These are phyloP conservation scores for Euphorbia neoarborescens DNA, from an alignment of 441 rosid genomes.

Conservation along the genomic window DNA sequence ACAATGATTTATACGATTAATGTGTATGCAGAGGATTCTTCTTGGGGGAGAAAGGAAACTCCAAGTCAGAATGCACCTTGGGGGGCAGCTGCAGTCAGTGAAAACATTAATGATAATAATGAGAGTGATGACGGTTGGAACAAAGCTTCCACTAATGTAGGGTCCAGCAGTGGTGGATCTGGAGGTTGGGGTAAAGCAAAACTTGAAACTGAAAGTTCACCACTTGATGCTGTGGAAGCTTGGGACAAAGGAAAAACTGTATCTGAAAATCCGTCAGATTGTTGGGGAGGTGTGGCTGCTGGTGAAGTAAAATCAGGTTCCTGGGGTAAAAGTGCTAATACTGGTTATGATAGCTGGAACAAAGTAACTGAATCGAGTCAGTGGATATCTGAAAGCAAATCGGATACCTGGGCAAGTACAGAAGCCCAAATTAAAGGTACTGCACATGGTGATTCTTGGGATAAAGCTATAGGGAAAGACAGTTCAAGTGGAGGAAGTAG, in stretches of 20 bases:
- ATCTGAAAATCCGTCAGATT: slow-evolving; percentile 15
- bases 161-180: slow-evolving; percentile 26
- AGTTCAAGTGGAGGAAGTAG: slow-evolving; percentile 21
- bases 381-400: slow-evolving; percentile 13
- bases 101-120: slow-evolving; percentile 27
- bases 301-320: slow-evolving; percentile 19
- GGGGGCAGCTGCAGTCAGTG: slow-evolving; percentile 40
- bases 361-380: slow-evolving; percentile 15
- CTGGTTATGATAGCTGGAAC: slow-evolving; percentile 13
- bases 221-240: slow-evolving; percentile 20
- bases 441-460: slow-evolving; percentile 37
- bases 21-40: slow-evolving; percentile 30
- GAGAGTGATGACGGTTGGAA: slow-evolving; percentile 43
- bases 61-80: slow-evolving; percentile 40
- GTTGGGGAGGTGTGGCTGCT: slow-evolving; percentile 22
- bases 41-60: slow-evolving; percentile 40
- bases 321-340: slow-evolving; percentile 15
- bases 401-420: slow-evolving; percentile 19
- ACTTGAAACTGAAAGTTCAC: slow-evolving; percentile 19
- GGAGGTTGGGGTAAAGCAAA: slow-evolving; percentile 45
- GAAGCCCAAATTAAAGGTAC: slow-evolving; percentile 15
- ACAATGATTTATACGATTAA: neutral
- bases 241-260: slow-evolving; percentile 28
- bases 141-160: slow-evolving; percentile 33
- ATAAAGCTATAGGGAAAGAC: slow-evolving; percentile 28